Percentiles rank a stretch among this genome's conserved stretches.
These are phyloP conservation scores for Trichoderma sp. DNA, from an alignment of 2,329 filamentous ascomycete genomes.

Conservation along the genomic window DNA sequence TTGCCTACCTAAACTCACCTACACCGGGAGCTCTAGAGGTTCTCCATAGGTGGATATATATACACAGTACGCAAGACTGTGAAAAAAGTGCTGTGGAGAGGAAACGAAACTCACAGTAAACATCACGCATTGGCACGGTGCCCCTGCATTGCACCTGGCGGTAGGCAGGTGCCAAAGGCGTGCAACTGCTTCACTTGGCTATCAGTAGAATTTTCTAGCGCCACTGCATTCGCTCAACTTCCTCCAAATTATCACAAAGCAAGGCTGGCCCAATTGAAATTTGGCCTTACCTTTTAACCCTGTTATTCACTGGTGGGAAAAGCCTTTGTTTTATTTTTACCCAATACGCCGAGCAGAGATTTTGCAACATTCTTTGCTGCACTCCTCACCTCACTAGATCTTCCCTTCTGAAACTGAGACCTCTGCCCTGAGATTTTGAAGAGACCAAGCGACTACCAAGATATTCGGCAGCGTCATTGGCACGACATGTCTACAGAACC, in stretches of 20 bases:
- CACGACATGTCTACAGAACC: constrained; percentile 29
- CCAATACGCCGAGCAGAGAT: neutral
- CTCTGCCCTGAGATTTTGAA: neutral
- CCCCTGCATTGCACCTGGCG: neutral
- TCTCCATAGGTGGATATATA: neutral
- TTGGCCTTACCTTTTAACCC: neutral
- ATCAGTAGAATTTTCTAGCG: constrained; percentile 8
- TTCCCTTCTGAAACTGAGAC: neutral
- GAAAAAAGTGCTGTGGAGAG: neutral
- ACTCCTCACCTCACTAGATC: neutral
- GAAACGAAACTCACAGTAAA: neutral
- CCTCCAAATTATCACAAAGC: neutral
- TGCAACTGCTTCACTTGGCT: neutral
- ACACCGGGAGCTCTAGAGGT: neutral
- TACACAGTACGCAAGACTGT: neutral
- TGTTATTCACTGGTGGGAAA: neutral
- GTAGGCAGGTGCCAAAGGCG: neutral
- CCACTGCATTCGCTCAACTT: constrained; percentile 9
- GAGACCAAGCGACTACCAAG: neutral
- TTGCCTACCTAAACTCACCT: too few species aligned
- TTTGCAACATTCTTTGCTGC: neutral
- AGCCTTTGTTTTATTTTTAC: neutral
- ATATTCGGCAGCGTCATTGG: neutral
- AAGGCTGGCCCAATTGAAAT: neutral
- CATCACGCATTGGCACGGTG: neutral